Percentiles rank a stretch among this genome's conserved stretches.
These are phyloP conservation scores for Cyclotella cryptica DNA, from an alignment of 108 stramenopile genomes.

Conservation along the genomic window DNA sequence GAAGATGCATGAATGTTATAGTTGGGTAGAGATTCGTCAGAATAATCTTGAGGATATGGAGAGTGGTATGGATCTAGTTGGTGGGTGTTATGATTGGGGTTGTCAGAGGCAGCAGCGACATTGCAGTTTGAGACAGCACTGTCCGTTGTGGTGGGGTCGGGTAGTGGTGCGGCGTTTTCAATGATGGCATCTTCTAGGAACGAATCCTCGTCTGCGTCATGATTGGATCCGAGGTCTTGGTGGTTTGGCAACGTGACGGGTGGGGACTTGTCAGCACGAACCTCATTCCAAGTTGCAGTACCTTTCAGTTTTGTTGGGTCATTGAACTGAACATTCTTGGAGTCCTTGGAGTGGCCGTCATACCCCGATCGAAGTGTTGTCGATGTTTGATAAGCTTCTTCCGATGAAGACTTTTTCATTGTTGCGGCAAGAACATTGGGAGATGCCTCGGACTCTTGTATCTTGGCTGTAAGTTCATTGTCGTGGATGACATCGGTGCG, in stretches of 20 bases:
- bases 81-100: background rate
- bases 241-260: background rate
- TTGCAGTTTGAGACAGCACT: background rate
- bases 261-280: background rate
- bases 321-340: background rate
- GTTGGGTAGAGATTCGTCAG: slow-evolving; percentile 3
- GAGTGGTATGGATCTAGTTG: background rate
- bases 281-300: background rate
- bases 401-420: too few species aligned
- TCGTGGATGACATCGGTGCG: background rate
- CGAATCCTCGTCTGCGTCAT: background rate
- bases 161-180: background rate
- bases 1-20: slow-evolving; percentile 16
- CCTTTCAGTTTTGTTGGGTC: background rate
- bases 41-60: background rate
- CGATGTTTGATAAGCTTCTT: too few species aligned
- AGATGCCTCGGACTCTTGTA: background rate
- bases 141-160: background rate
- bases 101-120: background rate
- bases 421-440: too few species aligned
- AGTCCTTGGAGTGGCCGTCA: too few species aligned
- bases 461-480: background rate
- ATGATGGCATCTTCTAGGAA: slow-evolving; percentile 4
- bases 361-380: too few species aligned
- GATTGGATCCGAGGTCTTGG: background rate